Percentiles rank a stretch among this genome's conserved stretches.
Evolutionary conservation across 2,329 filamentous ascomycete genomes (phyloP).

Genomic region (Aurifilum marmelostoma): DNA sequence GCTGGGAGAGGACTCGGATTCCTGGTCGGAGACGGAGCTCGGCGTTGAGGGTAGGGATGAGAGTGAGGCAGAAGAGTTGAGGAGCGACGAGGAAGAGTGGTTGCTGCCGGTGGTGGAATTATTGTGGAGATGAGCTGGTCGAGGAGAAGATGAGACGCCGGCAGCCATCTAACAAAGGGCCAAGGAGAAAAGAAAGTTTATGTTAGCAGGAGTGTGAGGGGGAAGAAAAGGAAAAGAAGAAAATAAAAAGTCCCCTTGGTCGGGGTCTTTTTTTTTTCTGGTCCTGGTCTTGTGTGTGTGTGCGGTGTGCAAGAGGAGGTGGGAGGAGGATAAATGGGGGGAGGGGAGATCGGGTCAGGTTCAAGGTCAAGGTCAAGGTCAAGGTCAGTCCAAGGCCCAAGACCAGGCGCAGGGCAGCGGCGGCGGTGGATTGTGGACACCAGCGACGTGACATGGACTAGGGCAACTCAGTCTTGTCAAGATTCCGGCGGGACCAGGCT

Average conservation of each 20-base stretch:
- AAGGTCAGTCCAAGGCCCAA: not conserved
- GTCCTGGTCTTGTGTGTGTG: slow-evolving; percentile 9
- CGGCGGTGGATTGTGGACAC: slow-evolving; percentile 11
- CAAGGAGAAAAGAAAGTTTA: slow-evolving; percentile 5
- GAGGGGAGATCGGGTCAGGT: slow-evolving; percentile 11
- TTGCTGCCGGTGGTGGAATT: slow-evolving; percentile 26
- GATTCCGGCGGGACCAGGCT: not conserved
- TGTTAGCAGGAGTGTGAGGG: slow-evolving; percentile 26
- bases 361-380: slow-evolving; percentile 13
- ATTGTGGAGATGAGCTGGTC: slow-evolving; percentile 27
- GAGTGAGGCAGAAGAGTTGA: slow-evolving; percentile 17
- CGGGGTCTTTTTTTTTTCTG: slow-evolving; percentile 1
- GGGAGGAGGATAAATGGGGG: slow-evolving; percentile 18
- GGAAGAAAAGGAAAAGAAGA: slow-evolving; percentile 3
- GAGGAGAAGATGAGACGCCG: slow-evolving; percentile 31
- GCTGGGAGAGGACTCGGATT: slow-evolving; percentile 17
- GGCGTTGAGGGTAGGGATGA: slow-evolving; percentile 5
- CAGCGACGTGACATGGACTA: slow-evolving; percentile 16
- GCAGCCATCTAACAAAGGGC: slow-evolving; percentile 31
- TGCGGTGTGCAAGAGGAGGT: slow-evolving; percentile 2
- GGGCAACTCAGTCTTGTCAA: slow-evolving; percentile 9
- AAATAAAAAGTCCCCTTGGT: slow-evolving; percentile 12
- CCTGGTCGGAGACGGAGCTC: slow-evolving; percentile 7
- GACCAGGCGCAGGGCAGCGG: slow-evolving; percentile 14
- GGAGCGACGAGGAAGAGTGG: not conserved